Percentiles rank a stretch among this genome's conserved stretches.
Conservation (phyloP, 306 rosid species). For the Nissolia schottii region DNA sequence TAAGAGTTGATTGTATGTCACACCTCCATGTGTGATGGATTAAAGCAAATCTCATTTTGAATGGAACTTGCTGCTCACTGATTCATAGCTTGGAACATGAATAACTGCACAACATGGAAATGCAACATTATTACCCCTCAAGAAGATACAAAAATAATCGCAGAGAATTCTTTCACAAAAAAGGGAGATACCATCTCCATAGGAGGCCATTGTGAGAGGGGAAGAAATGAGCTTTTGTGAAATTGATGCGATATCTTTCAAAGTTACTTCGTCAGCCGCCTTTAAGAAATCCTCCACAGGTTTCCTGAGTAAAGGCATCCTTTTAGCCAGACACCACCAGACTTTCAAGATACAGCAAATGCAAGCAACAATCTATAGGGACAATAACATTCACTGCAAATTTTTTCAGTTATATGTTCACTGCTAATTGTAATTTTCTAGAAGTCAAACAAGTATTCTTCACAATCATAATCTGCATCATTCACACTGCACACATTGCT, state of each 20-base stretch:
- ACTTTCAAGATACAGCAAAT: background rate
- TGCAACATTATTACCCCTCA: background rate
- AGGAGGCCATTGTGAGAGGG: constrained; percentile 88
- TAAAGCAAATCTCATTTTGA: constrained; percentile 41
- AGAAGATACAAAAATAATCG: background rate
- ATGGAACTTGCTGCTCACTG: constrained; percentile 67
- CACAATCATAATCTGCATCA: background rate
- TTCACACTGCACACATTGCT: background rate
- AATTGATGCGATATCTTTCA: constrained; percentile 60
- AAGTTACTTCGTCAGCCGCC: constrained; percentile 69
- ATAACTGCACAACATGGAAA: constrained; percentile 53
- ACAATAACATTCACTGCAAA: background rate
- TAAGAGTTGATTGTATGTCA: constrained; percentile 19
- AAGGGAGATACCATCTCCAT: constrained; percentile 70
- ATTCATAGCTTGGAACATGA: constrained; percentile 68
- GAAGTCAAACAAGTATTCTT: background rate
- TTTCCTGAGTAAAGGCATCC: constrained; percentile 46
- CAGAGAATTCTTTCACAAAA: background rate
- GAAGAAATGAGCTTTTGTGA: constrained; percentile 79
- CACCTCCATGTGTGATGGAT: background rate
- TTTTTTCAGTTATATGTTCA: too few species aligned
- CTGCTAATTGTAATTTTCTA: background rate
- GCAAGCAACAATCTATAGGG: background rate
- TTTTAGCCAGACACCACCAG: background rate
- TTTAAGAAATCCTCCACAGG: constrained; percentile 68